Conservation (phyloP, 352 stramenopile species). For the Phytophthora foliorum region DNA sequence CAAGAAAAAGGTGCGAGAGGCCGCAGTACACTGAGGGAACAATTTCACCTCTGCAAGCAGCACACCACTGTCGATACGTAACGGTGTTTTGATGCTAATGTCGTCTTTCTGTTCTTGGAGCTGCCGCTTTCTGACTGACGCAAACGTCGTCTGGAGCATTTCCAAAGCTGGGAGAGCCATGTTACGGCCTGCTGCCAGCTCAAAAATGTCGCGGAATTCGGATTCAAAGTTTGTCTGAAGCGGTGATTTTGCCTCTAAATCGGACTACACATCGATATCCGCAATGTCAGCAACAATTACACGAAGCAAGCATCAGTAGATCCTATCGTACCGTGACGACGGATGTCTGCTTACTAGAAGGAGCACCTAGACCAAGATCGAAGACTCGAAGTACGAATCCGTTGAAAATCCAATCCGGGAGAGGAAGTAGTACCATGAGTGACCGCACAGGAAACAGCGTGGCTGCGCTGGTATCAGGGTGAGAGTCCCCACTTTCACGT, state of each 20-base stretch:
- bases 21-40: slow-evolving; percentile 48
- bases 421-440: slow-evolving; percentile 77
- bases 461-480: slow-evolving; percentile 65
- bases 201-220: slow-evolving; percentile 85
- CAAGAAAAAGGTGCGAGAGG: slow-evolving; percentile 74
- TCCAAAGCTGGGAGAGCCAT: slow-evolving; percentile 57
- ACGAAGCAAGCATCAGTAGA: neutral
- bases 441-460: slow-evolving; percentile 70
- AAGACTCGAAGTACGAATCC: slow-evolving; percentile 51
- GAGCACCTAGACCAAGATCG: slow-evolving; percentile 67
- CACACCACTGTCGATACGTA: slow-evolving; percentile 53
- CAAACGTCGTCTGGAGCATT: slow-evolving; percentile 58
- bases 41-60: slow-evolving; percentile 63
- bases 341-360: slow-evolving; percentile 40
- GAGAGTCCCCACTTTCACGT: slow-evolving; percentile 24
- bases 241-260: slow-evolving; percentile 49
- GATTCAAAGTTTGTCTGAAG: slow-evolving; percentile 64
- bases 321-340: slow-evolving; percentile 50
- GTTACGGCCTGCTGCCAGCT: slow-evolving; percentile 59
- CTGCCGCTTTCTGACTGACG: slow-evolving; percentile 30
- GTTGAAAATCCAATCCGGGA: slow-evolving; percentile 84
- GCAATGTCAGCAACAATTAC: slow-evolving; percentile 12
- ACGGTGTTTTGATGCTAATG: slow-evolving; percentile 14
- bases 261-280: slow-evolving; percentile 31
- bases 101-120: slow-evolving; percentile 31